Evolutionary conservation across 1,139 yeast species (phyloP).

Genomic region (Taiozyma sp.): DNA sequence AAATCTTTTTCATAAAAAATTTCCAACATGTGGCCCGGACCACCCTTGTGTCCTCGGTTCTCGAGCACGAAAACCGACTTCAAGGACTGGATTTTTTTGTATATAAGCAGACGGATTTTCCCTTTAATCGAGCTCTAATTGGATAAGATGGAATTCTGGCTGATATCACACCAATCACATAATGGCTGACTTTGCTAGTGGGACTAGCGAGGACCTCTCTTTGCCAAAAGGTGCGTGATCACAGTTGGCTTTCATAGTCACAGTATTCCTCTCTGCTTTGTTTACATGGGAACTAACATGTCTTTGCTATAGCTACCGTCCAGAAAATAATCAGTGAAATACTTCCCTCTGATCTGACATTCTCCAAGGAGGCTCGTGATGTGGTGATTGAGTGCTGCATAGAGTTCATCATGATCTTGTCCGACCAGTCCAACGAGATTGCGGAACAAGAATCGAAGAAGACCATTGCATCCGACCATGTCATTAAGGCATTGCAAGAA

Average conservation of each 20-base stretch:
- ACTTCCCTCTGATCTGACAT: constrained; percentile 78
- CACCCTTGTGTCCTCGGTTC: background rate
- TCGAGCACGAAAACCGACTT: background rate
- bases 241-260: too few species aligned
- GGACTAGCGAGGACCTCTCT: constrained; percentile 26
- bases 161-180: background rate
- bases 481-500: constrained; percentile 82
- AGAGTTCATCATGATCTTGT: constrained; percentile 90
- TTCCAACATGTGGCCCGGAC: background rate
- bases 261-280: background rate
- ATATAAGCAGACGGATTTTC: background rate
- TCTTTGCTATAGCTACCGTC: constrained; percentile 64
- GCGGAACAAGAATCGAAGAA: constrained; percentile 96
- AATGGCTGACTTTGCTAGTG: constrained; percentile 25
- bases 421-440: constrained; percentile 92
- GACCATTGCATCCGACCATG: constrained; percentile 96
- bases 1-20: constrained; percentile 9
- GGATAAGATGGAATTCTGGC: background rate
- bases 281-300: background rate
- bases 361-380: constrained; percentile 92
- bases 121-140: background rate
- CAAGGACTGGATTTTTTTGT: background rate
- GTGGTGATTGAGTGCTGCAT: constrained; percentile 95
- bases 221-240: constrained; percentile 27
- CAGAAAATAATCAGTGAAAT: constrained; percentile 92